These are phyloP conservation scores for Xanthoconium stramineum DNA, from an alignment of 768 basidiomycete genomes.

Conservation along the genomic window DNA sequence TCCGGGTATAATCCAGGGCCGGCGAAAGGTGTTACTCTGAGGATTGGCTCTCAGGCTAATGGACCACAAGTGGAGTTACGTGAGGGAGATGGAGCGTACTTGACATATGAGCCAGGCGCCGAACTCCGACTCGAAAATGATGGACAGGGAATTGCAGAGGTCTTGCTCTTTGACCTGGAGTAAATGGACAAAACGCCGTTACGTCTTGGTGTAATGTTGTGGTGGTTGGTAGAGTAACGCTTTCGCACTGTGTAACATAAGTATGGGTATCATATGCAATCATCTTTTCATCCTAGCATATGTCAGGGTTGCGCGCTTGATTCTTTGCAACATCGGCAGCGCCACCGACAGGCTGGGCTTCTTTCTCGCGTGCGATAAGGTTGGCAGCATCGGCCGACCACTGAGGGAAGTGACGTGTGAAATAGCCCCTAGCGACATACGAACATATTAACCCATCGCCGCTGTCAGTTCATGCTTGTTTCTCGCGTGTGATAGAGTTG, in stretches of 20 bases:
- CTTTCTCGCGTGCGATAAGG: neutral
- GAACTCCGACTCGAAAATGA: conserved; percentile 54
- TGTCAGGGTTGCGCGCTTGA: neutral
- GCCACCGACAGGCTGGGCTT: neutral
- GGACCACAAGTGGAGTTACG: conserved; percentile 51
- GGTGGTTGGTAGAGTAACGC: neutral
- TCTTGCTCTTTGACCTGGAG: conserved; percentile 79
- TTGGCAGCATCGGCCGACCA: neutral
- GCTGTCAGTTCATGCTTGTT: neutral
- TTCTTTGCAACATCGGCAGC: neutral
- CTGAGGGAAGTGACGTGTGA: no score
- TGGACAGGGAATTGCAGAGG: conserved; percentile 65
- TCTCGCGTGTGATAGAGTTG: neutral
- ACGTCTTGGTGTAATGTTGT: neutral
- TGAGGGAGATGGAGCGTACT: conserved; percentile 88
- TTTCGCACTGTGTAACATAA: neutral
- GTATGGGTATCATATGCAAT: neutral
- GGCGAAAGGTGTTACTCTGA: conserved; percentile 57
- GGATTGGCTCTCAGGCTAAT: conserved; percentile 41
- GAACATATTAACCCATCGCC: neutral
- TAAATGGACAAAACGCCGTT: conserved; percentile 14
- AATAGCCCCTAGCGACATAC: neutral
- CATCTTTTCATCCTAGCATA: conserved; percentile 7
- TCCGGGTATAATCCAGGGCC: conserved; percentile 69
- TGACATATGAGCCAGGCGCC: conserved; percentile 41